Evolutionary conservation across 352 stramenopile species (phyloP).

Genomic region (Globisporangium uncinulatum): DNA sequence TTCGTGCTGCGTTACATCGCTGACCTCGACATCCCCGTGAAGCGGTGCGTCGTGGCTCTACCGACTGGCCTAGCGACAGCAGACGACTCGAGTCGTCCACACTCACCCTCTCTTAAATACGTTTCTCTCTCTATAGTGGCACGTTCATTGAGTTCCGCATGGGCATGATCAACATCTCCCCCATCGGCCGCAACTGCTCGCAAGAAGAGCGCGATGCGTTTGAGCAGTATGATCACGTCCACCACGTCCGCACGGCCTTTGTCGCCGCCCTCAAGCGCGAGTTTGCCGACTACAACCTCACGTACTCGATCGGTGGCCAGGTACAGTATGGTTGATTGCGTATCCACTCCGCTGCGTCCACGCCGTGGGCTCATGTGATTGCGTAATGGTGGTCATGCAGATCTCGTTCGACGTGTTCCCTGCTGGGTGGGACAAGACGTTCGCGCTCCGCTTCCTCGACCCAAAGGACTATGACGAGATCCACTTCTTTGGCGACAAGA

Average conservation of each 20-base stretch:
- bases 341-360: neutral
- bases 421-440: constrained; percentile 99
- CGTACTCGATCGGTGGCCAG: constrained; percentile 97
- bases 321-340: constrained; percentile 12
- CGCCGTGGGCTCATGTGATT: no score
- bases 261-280: constrained; percentile 94
- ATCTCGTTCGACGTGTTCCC: constrained; percentile 99
- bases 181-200: constrained; percentile 98
- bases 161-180: constrained; percentile 99
- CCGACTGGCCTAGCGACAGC: neutral
- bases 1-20: constrained; percentile 94
- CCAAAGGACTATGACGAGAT: constrained; percentile 97
- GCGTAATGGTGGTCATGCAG: no score
- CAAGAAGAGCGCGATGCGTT: constrained; percentile 97
- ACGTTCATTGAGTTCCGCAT: constrained; percentile 99
- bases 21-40: constrained; percentile 95
- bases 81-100: no score
- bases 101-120: neutral
- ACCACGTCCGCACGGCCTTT: constrained; percentile 94
- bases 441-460: constrained; percentile 93
- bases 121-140: constrained; percentile 43
- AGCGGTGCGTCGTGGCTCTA: constrained; percentile 69
- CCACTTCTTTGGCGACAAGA: constrained; percentile 99
- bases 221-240: constrained; percentile 95
- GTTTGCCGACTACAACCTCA: constrained; percentile 94